phyloP scores from a whole-genome alignment of 306 rosid species.

The Aeschynomene evenia region DNA sequence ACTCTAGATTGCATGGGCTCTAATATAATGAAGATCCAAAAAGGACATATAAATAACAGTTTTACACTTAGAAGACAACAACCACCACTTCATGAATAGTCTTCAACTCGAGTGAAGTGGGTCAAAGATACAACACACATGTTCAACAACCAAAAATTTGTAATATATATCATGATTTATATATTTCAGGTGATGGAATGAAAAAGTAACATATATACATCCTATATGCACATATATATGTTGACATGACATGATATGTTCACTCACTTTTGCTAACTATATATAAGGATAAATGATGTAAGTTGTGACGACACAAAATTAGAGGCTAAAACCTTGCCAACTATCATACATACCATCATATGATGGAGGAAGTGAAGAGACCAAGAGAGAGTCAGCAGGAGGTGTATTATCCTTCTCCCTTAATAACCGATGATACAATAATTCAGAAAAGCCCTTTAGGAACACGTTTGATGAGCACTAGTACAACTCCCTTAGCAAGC shows the following conservation, averaged over 20 bases:
- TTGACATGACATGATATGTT: neutral
- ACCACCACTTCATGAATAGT: neutral
- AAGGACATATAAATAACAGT: too few species aligned
- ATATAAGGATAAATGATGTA: neutral
- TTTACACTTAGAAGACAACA: neutral
- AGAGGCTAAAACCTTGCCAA: neutral
- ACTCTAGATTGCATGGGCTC: too few species aligned
- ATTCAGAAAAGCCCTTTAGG: slow-evolving; percentile 44
- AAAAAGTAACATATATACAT: neutral
- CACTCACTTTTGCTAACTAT: neutral
- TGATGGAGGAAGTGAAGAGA: slow-evolving; percentile 41
- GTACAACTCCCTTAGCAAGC: slow-evolving; percentile 56
- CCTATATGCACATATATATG: too few species aligned
- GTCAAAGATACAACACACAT: neutral
- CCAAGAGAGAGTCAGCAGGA: slow-evolving; percentile 1
- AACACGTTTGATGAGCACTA: slow-evolving; percentile 41
- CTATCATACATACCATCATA: too few species aligned
- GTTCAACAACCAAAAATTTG: neutral
- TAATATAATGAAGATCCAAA: too few species aligned
- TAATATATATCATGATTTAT: too few species aligned
- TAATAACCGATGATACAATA: too few species aligned
- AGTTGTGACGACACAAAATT: neutral
- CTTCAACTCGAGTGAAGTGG: neutral
- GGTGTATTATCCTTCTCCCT: too few species aligned
- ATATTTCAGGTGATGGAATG: neutral